Percentiles rank a stretch among this genome's conserved stretches.
These are phyloP conservation scores for Linum usitatissimum DNA, from an alignment of 345 rosid genomes.

Conservation along the genomic window DNA sequence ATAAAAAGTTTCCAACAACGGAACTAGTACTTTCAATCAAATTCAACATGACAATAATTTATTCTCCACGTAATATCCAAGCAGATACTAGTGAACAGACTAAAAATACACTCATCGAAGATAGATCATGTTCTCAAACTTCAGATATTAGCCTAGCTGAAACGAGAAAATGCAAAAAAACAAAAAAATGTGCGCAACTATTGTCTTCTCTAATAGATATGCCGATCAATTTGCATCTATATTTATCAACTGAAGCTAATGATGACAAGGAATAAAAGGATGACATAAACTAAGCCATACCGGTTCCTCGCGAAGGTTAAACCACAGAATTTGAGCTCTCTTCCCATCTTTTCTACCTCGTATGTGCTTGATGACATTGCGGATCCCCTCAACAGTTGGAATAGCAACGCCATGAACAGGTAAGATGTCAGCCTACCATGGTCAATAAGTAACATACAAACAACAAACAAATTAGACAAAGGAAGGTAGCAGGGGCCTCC, in stretches of 20 bases:
- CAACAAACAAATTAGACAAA: background rate
- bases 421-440: slow-evolving; percentile 58
- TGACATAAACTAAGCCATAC: slow-evolving; percentile 19
- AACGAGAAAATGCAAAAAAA: too few species aligned
- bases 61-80: background rate
- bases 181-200: background rate
- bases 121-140: background rate
- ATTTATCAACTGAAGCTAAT: background rate
- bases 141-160: background rate
- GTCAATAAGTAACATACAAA: background rate
- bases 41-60: background rate
- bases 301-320: slow-evolving; percentile 96
- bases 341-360: slow-evolving; percentile 58
- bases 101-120: background rate
- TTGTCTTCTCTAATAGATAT: background rate
- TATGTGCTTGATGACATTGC: slow-evolving; percentile 73
- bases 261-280: background rate
- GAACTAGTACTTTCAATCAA: background rate
- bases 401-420: slow-evolving; percentile 91
- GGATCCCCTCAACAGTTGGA: slow-evolving; percentile 75
- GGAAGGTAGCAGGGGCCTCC: background rate
- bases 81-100: background rate
- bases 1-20: background rate
- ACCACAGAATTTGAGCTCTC: slow-evolving; percentile 65
- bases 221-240: background rate